Evolutionary conservation across 2,329 filamentous ascomycete species (phyloP).

Genomic region (Chaetothyriales sp.): DNA sequence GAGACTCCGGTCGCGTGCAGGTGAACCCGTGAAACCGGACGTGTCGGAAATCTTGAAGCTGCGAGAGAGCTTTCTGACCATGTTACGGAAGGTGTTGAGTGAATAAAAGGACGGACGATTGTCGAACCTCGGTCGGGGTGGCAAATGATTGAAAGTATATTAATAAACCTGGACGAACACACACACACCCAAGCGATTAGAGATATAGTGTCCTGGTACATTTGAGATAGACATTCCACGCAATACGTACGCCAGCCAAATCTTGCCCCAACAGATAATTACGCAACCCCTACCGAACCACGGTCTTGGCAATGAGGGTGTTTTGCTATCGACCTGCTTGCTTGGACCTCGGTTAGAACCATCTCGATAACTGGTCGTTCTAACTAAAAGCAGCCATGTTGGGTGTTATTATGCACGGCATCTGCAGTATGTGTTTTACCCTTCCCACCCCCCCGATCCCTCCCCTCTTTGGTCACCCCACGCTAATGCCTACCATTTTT

Average conservation of each 20-base stretch:
- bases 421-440: too few relatives aligned
- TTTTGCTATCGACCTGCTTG: neutral
- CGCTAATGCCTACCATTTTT: too few relatives aligned
- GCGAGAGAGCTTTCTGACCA: conserved; percentile 61
- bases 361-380: too few relatives aligned
- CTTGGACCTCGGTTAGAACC: neutral
- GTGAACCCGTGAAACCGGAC: conserved; percentile 66
- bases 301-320: neutral
- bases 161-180: neutral
- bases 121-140: too few relatives aligned
- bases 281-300: neutral
- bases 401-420: too few relatives aligned
- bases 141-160: neutral
- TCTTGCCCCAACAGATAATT: neutral
- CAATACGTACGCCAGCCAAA: too few relatives aligned
- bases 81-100: conserved; percentile 69
- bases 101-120: conserved; percentile 37
- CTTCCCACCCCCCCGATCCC: too few relatives aligned
- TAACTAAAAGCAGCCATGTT: too few relatives aligned
- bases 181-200: too few relatives aligned
- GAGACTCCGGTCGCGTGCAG: conserved; percentile 60
- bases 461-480: too few relatives aligned
- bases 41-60: conserved; percentile 70
- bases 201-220: too few relatives aligned
- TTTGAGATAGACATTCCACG: too few relatives aligned